Evolutionary conservation across 352 stramenopile species (phyloP).

Genomic region (Phytophthora constricta): DNA sequence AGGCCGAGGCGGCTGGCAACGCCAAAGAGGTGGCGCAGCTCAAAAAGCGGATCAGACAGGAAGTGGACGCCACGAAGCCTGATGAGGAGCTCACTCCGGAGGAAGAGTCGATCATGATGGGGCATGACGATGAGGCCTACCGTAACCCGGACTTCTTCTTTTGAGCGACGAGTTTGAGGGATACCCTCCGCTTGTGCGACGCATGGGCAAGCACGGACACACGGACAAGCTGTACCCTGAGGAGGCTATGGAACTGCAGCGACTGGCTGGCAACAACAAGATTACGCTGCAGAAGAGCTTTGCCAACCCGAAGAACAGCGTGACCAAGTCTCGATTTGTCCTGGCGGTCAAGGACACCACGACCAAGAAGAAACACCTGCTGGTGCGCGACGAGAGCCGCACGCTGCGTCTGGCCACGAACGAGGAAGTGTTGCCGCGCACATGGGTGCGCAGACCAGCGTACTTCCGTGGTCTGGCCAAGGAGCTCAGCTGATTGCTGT

Average conservation of each 20-base stretch:
- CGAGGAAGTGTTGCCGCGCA: conserved; percentile 77
- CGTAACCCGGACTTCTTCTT: conserved; percentile 90
- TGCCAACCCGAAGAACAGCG: conserved; percentile 59
- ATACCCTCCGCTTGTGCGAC: conserved; percentile 77
- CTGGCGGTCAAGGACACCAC: conserved; percentile 86
- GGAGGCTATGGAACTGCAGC: conserved; percentile 77
- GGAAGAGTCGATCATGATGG: conserved; percentile 62
- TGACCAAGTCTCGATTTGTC: conserved; percentile 70
- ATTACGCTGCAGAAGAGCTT: conserved; percentile 79
- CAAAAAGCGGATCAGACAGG: conserved; percentile 63
- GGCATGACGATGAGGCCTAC: conserved; percentile 72
- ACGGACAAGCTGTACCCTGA: conserved; percentile 85
- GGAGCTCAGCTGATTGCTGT: conserved; percentile 33
- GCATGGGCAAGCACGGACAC: conserved; percentile 80
- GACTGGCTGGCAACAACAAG: conserved; percentile 77
- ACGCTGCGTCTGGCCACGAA: conserved; percentile 74
- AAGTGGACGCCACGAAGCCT: conserved; percentile 48
- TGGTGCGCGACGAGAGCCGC: conserved; percentile 63
- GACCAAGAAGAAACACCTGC: conserved; percentile 79
- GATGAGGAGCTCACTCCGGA: conserved; percentile 64
- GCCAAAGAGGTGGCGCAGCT: conserved; percentile 65
- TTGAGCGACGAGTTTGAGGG: conserved; percentile 86
- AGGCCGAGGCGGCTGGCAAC: conserved; percentile 55
- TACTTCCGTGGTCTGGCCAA: conserved; percentile 78
- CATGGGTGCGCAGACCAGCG: conserved; percentile 80